Base-by-base conservation (phyloP, 2,329 filamentous ascomycete species). In the Curvularia verruculosa region DNA sequence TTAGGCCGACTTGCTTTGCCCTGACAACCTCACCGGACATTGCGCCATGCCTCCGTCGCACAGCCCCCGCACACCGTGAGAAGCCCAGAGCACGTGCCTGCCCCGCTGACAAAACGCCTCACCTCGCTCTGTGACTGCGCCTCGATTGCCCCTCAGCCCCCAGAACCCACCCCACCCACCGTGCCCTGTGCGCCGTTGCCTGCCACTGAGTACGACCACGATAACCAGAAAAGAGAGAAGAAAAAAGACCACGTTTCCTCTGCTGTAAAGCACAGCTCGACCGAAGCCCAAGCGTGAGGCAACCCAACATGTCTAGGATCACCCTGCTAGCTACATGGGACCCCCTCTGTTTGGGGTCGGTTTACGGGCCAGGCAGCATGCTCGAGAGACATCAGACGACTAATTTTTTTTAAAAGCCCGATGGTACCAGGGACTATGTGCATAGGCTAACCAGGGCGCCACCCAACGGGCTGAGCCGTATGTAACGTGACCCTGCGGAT, bases 41-140 rank as follows among this genome's bases (percentile, higher is more conserved):
- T 44, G 58, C 60, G 56, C 53, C 49, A 56, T 41, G 39, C 18
- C 36, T 15, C 49, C 34, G 47, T 23, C 43, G 59, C 63, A 64
- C 56, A 57, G 61, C 63, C 63, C n/a, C 58, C 60, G 54, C 58
- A 57, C 52, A 45, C 60, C 53, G 58, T 61, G 56, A 58, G 53
- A 43, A 51, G 43, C 7, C 28, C 36, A 40, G 56, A 56, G 50
- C 62, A 49, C 58, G 58, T 55, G 52, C 29, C 54, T 37, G 40
- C 46, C 54, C 59, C 56, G 56, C 60, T 64, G 56, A 60, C 60
- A 49, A n/a, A 23, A 24, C 52, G 53, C 54, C 53, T 64, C 58
- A 50, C 49, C 52, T 41, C n/a, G n/a, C n/a, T n/a, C 45, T 37
- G 54, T 48, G 28, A 49, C 29, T 31, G 29, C 29, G 29, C 29